Conservation (phyloP, 129 eudicot genomes). For the Artemisia argyi region DNA sequence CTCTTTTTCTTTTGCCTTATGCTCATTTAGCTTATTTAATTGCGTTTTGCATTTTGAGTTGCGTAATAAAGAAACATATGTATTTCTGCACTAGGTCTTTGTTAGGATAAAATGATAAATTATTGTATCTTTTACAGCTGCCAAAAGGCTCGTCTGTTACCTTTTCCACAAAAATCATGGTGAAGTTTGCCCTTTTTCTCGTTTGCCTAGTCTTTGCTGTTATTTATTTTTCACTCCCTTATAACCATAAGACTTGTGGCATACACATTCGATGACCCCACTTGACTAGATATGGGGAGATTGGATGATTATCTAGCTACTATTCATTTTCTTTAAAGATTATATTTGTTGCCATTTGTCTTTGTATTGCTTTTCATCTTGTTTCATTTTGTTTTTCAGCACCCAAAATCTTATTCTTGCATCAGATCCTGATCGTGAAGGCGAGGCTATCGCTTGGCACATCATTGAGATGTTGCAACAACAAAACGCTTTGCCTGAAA, state of each 20-base stretch:
- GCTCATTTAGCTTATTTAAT: neutral
- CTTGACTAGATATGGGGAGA: too few species aligned
- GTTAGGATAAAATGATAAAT: constrained; percentile 8
- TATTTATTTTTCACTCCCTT: neutral
- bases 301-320: too few species aligned
- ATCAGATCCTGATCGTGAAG: constrained; percentile 97
- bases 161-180: constrained; percentile 18
- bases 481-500: constrained; percentile 76
- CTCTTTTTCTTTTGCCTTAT: constrained; percentile 1
- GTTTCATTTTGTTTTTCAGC: constrained; percentile 43
- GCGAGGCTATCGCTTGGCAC: constrained; percentile 99
- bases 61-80: neutral
- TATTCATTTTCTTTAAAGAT: neutral
- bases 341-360: neutral
- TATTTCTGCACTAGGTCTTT: constrained; percentile 16
- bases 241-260: too few species aligned
- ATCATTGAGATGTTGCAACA: constrained; percentile 88
- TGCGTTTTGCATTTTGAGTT: neutral
- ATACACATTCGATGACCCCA: too few species aligned
- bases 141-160: neutral
- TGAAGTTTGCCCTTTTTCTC: neutral
- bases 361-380: constrained; percentile 22
- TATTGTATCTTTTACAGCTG: constrained; percentile 15
- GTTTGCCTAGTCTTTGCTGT: neutral
- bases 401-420: constrained; percentile 95